Base-by-base conservation (phyloP, 257 asterid genomes). In the Cinchona pubescens region DNA sequence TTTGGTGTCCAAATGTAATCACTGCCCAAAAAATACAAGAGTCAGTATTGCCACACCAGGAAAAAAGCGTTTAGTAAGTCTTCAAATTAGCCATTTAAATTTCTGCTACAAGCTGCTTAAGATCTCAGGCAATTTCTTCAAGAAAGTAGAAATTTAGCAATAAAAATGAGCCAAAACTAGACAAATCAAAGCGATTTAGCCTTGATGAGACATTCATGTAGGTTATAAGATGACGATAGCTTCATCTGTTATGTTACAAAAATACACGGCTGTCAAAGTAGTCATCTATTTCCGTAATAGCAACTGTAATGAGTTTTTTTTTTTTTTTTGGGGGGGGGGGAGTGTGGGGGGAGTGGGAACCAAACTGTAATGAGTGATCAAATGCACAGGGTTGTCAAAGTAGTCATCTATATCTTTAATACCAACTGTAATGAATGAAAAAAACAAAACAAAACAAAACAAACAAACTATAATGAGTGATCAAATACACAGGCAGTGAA, bases 1-100 rank as follows among this genome's bases (percentile, higher is more conserved):
- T 27, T 4, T 49, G 23, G 18, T 38, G 53, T 62, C 42, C 73
- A 64, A 62, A 10, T 34, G 30, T 46, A 27, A 61, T 77, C 76
- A 77, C 81, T 77, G 81, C 63, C 68, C 35, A 71, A 10, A 62
- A 59, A 48, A 25, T 55, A 40, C 12, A 48, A 59, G 72, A 25
- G 48, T 70, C 12, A 70, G 67, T 9, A 12, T 3, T 62, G 21
- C 34, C 38, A 27, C 5, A 42, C 63, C 29, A 35, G 25, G 29
- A 29, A 42, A 42, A 56, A 32, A 11, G 11, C 14, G 37, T 25
- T 55, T 7, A 18, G 56, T 38, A 48, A 25, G 48, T 30, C 32
- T 21, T 34, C 35, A 71, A 15, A 37, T 30, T 27, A 59, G 2
- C 0, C 65, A 27, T 38, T 72, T 58, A 72, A 4, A 27, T 3